phyloP scores from a whole-genome alignment of 2,329 filamentous ascomycete genomes.

The Aspergillus fructus region DNA sequence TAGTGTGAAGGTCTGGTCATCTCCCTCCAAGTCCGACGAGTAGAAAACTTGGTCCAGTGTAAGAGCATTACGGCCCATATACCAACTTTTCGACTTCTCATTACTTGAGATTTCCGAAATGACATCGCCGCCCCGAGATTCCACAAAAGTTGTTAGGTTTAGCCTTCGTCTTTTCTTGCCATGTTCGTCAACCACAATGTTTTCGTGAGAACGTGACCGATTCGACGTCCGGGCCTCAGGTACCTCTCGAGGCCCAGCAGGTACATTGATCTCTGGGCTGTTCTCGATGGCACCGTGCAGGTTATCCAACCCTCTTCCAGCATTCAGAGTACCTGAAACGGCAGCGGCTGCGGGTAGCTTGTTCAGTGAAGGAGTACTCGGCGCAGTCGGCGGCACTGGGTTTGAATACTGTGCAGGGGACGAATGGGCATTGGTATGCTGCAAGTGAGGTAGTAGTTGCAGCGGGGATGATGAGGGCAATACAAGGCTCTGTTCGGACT shows the following conservation, averaged over 20 bases:
- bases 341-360: neutral
- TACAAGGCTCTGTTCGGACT: constrained; percentile 1
- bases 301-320: neutral
- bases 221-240: neutral
- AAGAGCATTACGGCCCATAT: constrained; percentile 41
- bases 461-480: neutral
- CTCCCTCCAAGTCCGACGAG: constrained; percentile 27
- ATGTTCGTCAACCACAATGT: constrained; percentile 22
- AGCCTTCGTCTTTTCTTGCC: constrained; percentile 34
- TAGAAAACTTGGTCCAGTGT: constrained; percentile 46
- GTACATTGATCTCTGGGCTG: neutral
- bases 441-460: neutral
- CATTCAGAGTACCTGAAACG: neutral
- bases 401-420: neutral
- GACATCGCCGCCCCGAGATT: neutral
- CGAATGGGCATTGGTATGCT: neutral
- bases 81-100: constrained; percentile 24
- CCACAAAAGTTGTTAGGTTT: constrained; percentile 14
- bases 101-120: neutral
- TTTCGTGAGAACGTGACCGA: constrained; percentile 21
- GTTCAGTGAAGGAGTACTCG: neutral
- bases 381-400: neutral
- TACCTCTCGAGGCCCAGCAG: neutral
- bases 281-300: too few relatives aligned
- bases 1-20: constrained; percentile 27